Percentiles rank a stretch among this genome's conserved stretches.
Evolutionary conservation across 2,329 filamentous ascomycete species (phyloP).

Genomic region (Fusarium tricinctum): DNA sequence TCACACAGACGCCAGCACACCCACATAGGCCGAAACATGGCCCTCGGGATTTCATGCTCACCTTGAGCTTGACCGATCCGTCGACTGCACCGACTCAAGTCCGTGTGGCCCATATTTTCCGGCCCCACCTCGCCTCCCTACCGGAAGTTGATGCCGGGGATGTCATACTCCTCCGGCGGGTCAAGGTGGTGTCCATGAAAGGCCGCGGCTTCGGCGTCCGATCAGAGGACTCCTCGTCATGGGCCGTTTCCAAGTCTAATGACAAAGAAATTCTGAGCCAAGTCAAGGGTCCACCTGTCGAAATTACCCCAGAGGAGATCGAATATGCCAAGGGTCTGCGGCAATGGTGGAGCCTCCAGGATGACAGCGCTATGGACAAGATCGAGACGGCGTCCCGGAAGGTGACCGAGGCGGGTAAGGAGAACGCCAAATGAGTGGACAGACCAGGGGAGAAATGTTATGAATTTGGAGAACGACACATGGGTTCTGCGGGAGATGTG

Average conservation of each 20-base stretch:
- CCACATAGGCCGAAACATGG: conserved; percentile 69
- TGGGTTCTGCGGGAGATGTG: conserved; percentile 22
- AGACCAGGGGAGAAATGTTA: conserved; percentile 1
- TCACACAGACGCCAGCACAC: conserved; percentile 63
- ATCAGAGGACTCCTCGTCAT: conserved; percentile 69
- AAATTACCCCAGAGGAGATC: conserved; percentile 65
- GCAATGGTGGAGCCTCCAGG: conserved; percentile 65
- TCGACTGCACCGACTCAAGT: conserved; percentile 65
- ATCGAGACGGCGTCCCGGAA: conserved; percentile 63
- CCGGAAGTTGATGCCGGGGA: conserved; percentile 70
- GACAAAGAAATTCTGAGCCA: conserved; percentile 61
- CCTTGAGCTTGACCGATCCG: conserved; percentile 70
- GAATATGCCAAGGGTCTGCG: conserved; percentile 64
- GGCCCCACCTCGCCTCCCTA: conserved; percentile 69
- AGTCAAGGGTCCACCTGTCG: conserved; percentile 72
- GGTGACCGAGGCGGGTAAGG: conserved; percentile 49
- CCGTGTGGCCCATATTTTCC: conserved; percentile 69
- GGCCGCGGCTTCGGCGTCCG: conserved; percentile 69
- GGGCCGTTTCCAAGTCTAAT: conserved; percentile 71
- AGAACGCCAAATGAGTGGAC: conserved; percentile 47
- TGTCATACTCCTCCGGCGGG: conserved; percentile 69
- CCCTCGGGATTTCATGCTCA: conserved; percentile 71
- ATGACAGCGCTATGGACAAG: conserved; percentile 61
- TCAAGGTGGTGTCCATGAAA: conserved; percentile 67
- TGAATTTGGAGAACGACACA: conserved; percentile 26